These are phyloP conservation scores for Asterionellopsis glacialis DNA, from an alignment of 108 stramenopile species.

Conservation along the genomic window DNA sequence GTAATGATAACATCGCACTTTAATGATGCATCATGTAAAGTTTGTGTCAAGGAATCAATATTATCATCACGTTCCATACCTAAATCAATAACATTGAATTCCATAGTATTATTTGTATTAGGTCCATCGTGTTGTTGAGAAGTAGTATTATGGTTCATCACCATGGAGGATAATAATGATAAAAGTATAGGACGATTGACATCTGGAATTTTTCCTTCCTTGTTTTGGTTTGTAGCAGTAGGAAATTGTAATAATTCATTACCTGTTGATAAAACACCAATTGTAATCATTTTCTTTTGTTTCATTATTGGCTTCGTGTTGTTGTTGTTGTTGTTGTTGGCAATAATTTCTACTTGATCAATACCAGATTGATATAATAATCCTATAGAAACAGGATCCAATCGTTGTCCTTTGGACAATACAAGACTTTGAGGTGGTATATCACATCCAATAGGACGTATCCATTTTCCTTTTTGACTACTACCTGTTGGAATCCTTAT, in stretches of 20 bases:
- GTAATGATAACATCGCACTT: slow-evolving; percentile 89
- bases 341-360: slow-evolving; percentile 27
- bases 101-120: background rate
- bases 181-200: slow-evolving; percentile 87
- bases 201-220: slow-evolving; percentile 78
- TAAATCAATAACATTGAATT: slow-evolving; percentile 55
- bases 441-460: slow-evolving; percentile 76
- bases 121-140: background rate
- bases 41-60: slow-evolving; percentile 29
- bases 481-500: slow-evolving; percentile 12
- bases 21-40: slow-evolving; percentile 19
- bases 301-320: too few relatives aligned
- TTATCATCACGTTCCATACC: slow-evolving; percentile 79
- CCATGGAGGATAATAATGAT: slow-evolving; percentile 34
- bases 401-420: slow-evolving; percentile 38
- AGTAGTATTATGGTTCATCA: too few relatives aligned
- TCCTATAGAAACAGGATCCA: slow-evolving; percentile 65
- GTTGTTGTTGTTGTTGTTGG: too few relatives aligned
- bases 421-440: slow-evolving; percentile 47
- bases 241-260: slow-evolving; percentile 51
- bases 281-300: slow-evolving; percentile 23
- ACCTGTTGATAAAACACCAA: slow-evolving; percentile 89
- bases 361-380: slow-evolving; percentile 54
- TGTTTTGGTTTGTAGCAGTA: background rate
- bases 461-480: slow-evolving; percentile 50